Conservation (phyloP, 78 protist species). For the Mastigamoeba balamuthi region DNA sequence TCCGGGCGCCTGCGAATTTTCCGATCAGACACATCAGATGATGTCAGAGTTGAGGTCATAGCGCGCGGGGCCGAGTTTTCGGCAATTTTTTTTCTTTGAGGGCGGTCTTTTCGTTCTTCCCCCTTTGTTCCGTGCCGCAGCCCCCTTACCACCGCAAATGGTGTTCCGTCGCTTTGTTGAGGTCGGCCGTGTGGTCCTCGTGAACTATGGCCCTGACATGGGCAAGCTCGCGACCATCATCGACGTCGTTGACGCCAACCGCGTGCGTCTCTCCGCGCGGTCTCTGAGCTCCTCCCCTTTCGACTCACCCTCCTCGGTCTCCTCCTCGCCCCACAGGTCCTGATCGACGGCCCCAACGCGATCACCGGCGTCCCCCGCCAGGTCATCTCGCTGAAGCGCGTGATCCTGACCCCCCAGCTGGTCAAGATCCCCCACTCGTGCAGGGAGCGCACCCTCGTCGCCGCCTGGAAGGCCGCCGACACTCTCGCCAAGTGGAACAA, state of each 20-base stretch:
- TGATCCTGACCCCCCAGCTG: background rate
- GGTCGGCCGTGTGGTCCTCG: conserved; percentile 19
- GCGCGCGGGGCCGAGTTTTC: too few species aligned
- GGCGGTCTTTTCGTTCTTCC: too few species aligned
- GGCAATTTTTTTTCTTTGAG: too few species aligned
- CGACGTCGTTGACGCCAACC: conserved; percentile 3
- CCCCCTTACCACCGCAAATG: too few species aligned
- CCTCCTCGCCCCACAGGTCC: too few species aligned
- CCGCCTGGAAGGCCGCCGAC: background rate
- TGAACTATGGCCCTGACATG: conserved; percentile 5
- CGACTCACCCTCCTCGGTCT: background rate
- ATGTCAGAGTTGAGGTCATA: too few species aligned
- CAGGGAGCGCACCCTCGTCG: background rate
- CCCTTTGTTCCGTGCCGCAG: too few species aligned
- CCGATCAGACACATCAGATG: too few species aligned
- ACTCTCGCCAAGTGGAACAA: background rate
- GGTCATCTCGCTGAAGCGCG: background rate
- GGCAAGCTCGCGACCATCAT: conserved; percentile 22
- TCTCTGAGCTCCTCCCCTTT: background rate
- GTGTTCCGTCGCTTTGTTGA: conserved; percentile 7
- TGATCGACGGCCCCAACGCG: conserved; percentile 8
- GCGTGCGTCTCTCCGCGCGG: background rate
- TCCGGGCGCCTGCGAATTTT: too few species aligned
- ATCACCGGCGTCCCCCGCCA: background rate
- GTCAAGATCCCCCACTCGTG: background rate